Conservation (phyloP, 768 basidiomycete species). For the Candolleomyces eurysporus region DNA sequence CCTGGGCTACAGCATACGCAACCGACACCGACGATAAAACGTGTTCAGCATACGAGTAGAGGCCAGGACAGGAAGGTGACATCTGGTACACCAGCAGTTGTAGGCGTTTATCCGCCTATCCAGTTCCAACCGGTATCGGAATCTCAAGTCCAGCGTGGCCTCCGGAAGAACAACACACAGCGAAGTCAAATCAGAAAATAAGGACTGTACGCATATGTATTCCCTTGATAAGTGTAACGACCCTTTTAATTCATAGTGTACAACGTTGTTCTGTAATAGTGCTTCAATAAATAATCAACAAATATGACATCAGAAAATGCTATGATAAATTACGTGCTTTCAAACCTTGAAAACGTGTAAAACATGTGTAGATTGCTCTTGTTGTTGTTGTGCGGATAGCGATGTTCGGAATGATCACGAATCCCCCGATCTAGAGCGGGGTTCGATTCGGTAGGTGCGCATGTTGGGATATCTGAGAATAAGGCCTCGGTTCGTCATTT, state of each 20-base stretch:
- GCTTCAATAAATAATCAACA: constrained; percentile 1
- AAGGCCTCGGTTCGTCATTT: constrained; percentile 60
- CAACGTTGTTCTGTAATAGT: not conserved
- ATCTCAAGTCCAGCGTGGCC: not conserved
- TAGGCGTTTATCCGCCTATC: not conserved
- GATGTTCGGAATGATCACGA: constrained; percentile 22
- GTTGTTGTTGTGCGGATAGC: not conserved
- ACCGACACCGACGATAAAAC: not conserved
- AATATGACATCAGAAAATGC: constrained; percentile 4
- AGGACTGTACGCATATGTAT: not conserved
- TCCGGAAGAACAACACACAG: not conserved
- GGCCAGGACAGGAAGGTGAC: not conserved
- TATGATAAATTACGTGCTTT: constrained; percentile 4
- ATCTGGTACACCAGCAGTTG: not conserved
- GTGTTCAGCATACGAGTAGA: not conserved
- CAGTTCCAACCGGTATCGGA: not conserved
- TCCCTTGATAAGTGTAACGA: not conserved
- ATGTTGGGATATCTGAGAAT: constrained; percentile 67
- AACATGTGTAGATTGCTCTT: not conserved
- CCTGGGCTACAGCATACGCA: no score
- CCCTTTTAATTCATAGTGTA: not conserved
- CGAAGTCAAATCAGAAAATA: no score
- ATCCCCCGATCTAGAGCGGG: constrained; percentile 40
- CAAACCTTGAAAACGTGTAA: constrained; percentile 6
- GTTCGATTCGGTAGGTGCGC: constrained; percentile 44